Conservation (phyloP, 805 yeast genomes). For the Isabelozyma rhagii region DNA sequence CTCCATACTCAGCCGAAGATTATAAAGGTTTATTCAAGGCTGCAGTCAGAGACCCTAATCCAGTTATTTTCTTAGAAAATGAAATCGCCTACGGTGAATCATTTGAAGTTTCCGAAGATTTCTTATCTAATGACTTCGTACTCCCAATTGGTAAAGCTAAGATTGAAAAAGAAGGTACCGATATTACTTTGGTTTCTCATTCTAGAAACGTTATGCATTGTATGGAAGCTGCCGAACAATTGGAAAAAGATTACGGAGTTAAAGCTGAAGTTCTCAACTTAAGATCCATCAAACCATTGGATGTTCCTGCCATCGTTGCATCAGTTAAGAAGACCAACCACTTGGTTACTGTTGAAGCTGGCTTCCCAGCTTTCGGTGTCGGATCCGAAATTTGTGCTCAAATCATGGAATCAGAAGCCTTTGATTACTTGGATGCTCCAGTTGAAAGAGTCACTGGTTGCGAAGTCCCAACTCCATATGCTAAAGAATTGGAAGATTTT, state of each 20-base stretch:
- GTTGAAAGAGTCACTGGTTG: constrained; percentile 98
- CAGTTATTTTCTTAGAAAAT: constrained; percentile 92
- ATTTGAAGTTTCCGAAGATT: constrained; percentile 87
- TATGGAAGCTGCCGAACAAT: constrained; percentile 83
- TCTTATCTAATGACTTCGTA: constrained; percentile 80
- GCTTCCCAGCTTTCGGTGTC: constrained; percentile 97
- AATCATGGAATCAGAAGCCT: constrained; percentile 97
- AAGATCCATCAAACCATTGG: constrained; percentile 96
- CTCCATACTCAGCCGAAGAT: constrained; percentile 95
- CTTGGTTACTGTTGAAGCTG: constrained; percentile 93
- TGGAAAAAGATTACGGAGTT: constrained; percentile 82
- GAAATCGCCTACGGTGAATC: constrained; percentile 92
- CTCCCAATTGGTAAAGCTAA: constrained; percentile 95
- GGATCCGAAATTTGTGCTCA: constrained; percentile 98
- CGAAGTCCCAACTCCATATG: constrained; percentile 99
- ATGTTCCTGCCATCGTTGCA: constrained; percentile 76
- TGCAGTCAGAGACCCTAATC: constrained; percentile 98
- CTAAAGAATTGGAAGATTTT: constrained; percentile 91
- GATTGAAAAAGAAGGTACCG: constrained; percentile 90
- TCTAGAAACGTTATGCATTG: constrained; percentile 86
- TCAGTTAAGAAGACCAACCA: constrained; percentile 97
- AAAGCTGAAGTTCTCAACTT: constrained; percentile 92
- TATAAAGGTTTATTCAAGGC: constrained; percentile 94
- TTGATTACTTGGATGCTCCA: constrained; percentile 97
- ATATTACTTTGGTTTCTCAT: constrained; percentile 86